phyloP scores from a whole-genome alignment of 345 rosid genomes.

The Brassica rapa region DNA sequence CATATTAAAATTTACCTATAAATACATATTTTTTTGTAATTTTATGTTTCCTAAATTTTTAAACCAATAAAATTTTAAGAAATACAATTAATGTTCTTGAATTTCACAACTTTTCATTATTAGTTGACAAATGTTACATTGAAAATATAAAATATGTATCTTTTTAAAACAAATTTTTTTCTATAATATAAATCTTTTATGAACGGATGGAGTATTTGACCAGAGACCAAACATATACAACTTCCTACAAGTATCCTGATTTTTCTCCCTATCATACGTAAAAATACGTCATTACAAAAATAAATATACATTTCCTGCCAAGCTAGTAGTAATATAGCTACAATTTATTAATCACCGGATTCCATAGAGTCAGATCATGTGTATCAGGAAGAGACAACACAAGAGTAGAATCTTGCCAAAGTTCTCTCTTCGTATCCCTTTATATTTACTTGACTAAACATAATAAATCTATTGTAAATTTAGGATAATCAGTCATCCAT shows the following conservation, averaged over 20 bases:
- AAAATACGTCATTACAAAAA: not conserved
- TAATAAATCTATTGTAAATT: not conserved
- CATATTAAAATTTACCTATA: no score
- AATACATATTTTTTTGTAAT: no score
- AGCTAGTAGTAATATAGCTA: not conserved
- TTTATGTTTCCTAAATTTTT: no score
- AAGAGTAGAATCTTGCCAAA: not conserved
- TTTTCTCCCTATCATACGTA: not conserved
- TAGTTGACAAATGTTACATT: no score
- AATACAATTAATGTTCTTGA: no score
- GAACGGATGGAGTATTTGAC: slow-evolving; percentile 16
- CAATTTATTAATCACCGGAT: not conserved
- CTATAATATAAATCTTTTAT: no score
- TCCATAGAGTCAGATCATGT: not conserved
- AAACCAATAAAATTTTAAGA: no score
- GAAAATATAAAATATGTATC: no score
- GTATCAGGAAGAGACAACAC: not conserved
- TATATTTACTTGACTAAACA: not conserved
- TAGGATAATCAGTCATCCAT: not conserved
- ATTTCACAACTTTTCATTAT: no score
- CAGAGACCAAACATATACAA: not conserved
- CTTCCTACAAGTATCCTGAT: not conserved
- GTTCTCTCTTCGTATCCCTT: not conserved
- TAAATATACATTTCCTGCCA: not conserved
- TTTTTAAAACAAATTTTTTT: no score